Evolutionary conservation across 75 land plant genomes (phyloP), one percentile per base, ranked within the genome.

Genomic region (Chamaecyparis obtusa): DNA sequence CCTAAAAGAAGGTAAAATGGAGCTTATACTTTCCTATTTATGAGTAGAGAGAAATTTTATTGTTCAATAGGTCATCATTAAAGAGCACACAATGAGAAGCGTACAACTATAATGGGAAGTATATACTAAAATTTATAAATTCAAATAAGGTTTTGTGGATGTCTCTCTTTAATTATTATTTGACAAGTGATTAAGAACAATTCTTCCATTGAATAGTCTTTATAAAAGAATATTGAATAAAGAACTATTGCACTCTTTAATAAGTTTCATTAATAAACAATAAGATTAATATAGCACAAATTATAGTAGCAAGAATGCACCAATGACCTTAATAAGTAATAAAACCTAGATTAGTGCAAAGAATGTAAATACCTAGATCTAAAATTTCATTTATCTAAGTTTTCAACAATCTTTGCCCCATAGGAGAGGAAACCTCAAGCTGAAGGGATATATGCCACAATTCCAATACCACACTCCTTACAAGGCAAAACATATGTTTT

Each of bases 391-490:
- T 39, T 2, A 39, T 39, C 13, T 0, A 91, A 35, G 11, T 15
- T 85, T 39, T 89, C 91, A 57, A 87, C 44, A 7, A 93, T 10
- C 67, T 90, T 86, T 3, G 89, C 44, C 7, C 92, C 91, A 55
- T 90, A 83, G 16, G 90, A 87, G 55, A 93, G 85, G 90, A 95
- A 95, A 24, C 96, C 96, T n/a, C 95, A 89, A 9, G 93, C 96
- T 17, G 93, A 76, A 33, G 93, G 95, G 69, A 93, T 95, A 84
- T 92, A 93, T 27, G 87, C 57, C 60, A 95, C 96, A 69, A 95
- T 92, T 3, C 94, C 94, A 86, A 95, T 95, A 30, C 95, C 95
- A 44, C 93, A 86, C 82, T 94, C 94, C 84, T 94, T 94, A 83
- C 84, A 83, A 36, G 36, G 55, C 13, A 76, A 69, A 44, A 86